Evolutionary conservation across 2,329 filamentous ascomycete genomes (phyloP).

Genomic region (Zymoseptoria tritici): DNA sequence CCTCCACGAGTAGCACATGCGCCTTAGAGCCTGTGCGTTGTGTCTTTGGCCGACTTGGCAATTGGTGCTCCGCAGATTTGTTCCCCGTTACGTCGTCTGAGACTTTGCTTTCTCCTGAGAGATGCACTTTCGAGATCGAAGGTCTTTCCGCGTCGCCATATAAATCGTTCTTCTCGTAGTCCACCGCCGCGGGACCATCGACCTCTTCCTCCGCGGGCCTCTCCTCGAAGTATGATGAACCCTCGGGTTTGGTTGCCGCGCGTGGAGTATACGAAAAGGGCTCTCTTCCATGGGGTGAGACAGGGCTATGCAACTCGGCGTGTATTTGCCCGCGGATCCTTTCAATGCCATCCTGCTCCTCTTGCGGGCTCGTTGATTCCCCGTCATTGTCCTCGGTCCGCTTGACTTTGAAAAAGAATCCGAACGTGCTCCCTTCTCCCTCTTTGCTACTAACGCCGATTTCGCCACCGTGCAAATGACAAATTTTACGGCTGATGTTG

Average conservation of each 20-base stretch:
- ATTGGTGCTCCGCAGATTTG: background rate
- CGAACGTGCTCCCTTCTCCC: constrained; percentile 36
- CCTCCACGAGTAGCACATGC: constrained; percentile 23
- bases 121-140: background rate
- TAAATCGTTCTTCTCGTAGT: background rate
- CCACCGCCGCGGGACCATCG: background rate
- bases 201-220: background rate
- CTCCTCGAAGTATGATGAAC: background rate
- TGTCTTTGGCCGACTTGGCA: background rate
- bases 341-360: constrained; percentile 1
- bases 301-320: background rate
- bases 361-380: constrained; percentile 1
- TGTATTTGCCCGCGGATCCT: background rate
- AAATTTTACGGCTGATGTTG: constrained; percentile 40
- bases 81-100: constrained; percentile 5
- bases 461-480: constrained; percentile 38
- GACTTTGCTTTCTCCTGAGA: constrained; percentile 5
- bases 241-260: background rate
- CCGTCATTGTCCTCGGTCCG: constrained; percentile 3
- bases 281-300: background rate
- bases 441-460: constrained; percentile 37
- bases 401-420: constrained; percentile 35
- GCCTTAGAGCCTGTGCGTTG: constrained; percentile 4
- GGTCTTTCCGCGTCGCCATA: background rate
- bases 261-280: background rate